Evolutionary conservation across 352 stramenopile genomes (phyloP), one percentile per base, ranked within the genome.

Genomic region (Globisporangium mamillatum): DNA sequence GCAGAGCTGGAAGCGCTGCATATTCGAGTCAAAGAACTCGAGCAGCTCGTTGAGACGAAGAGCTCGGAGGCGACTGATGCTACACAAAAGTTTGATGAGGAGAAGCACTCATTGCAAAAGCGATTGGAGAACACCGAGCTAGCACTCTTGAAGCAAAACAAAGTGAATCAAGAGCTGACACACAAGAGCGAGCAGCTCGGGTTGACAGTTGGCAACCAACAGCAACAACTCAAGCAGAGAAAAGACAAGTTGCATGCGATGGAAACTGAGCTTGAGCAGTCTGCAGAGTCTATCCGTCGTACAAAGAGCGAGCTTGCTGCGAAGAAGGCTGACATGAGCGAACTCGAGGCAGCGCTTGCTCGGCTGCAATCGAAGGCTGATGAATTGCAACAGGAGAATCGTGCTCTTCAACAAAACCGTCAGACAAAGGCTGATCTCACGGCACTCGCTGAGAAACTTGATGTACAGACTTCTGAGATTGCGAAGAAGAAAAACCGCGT

Each of bases 11-110:
- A 80, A 48, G 53, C 73, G 10, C 58, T 70, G 24, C 53, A 66
- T 22, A 69, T 64, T 27, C 68, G 68, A 25, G 56, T 77, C 44
- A 67, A 81, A 62, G 78, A 69, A 32, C 70, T 79, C 12, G 71
- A 82, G 55, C 74, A 78, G 56, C 63, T 75, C 25, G 41, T 77
- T n/a, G 73, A 66, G 3, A 71, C 74, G 58, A 84, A 82, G 62
- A 68, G 66, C 27, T 66, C 67, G 9, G 50, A 63, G 27, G 78
- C 74, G 24, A 62, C 61, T 20, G 70, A 79, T 20, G 41, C 54
- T 1, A 60, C 79, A 50, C 55, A 68, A 50, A 16, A 36, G 14
- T 70, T 81, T 18, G 8, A 72, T 50, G 25, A 29, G 4, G 68
- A 77, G 25, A 84, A 77, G 32, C 24, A 55, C 10, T 67, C 63